Evolutionary conservation across 2,329 filamentous ascomycete genomes (phyloP).

Genomic region (Aspergillus jensenii): DNA sequence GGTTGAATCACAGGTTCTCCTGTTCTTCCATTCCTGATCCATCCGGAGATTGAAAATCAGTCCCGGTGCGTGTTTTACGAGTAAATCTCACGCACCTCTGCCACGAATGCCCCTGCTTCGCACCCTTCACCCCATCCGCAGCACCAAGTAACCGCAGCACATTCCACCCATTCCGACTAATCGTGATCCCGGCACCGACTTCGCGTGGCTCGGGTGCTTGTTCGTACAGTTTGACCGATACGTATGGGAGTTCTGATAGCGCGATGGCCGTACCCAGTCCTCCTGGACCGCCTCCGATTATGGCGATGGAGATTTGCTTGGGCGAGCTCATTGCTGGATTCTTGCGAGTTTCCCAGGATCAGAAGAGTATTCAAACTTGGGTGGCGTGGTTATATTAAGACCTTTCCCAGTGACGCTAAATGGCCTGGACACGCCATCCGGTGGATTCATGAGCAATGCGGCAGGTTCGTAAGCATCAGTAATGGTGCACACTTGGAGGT

Average conservation of each 20-base stretch:
- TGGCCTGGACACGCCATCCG: not conserved
- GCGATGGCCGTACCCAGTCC: conserved; percentile 2
- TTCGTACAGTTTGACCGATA: conserved; percentile 1
- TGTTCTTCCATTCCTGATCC: not conserved
- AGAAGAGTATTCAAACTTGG: not conserved
- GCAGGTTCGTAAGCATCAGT: not conserved
- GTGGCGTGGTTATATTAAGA: not conserved
- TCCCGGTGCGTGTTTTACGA: too few species aligned
- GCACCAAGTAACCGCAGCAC: conserved; percentile 1
- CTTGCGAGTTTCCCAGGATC: too few species aligned
- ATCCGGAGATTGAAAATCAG: not conserved
- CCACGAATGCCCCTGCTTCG: not conserved
- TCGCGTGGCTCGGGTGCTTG: conserved; percentile 1
- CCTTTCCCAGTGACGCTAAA: not conserved
- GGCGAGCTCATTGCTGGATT: not conserved
- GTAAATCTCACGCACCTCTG: not conserved
- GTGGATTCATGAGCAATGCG: not conserved
- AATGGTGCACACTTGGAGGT: too few species aligned
- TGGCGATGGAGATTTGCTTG: not conserved
- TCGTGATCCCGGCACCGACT: conserved; percentile 5
- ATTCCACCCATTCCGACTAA: conserved; percentile 5
- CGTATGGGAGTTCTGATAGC: not conserved
- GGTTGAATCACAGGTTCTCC: not conserved
- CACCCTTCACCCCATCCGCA: conserved; percentile 1
- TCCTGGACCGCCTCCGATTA: conserved; percentile 6